Percentiles rank a stretch among this genome's conserved stretches.
Conservation (phyloP, 2,329 filamentous ascomycete species). For the Xylariaceae sp. region DNA sequence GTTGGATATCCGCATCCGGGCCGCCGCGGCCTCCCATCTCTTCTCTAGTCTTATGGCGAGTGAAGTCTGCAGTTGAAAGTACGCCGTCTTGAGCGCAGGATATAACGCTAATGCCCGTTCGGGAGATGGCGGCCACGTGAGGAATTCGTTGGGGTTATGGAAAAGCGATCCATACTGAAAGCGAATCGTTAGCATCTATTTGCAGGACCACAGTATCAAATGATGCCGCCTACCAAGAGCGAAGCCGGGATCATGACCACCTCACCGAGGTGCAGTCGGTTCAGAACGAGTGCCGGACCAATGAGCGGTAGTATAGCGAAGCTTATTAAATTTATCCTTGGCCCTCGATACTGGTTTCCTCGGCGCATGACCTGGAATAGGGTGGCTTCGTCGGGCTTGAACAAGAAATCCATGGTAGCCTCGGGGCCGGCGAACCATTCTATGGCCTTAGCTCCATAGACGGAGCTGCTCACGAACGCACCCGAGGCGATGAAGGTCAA, state of each 20-base stretch:
- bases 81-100: slow-evolving; percentile 47
- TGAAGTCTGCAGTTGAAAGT: slow-evolving; percentile 49
- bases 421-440: slow-evolving; percentile 56
- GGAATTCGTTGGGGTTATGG: slow-evolving; percentile 47
- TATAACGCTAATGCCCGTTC: slow-evolving; percentile 53
- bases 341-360: not conserved
- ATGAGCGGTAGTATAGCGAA: slow-evolving; percentile 60
- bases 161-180: slow-evolving; percentile 52
- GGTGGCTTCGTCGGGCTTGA: slow-evolving; percentile 17
- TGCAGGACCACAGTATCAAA: not conserved
- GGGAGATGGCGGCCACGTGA: slow-evolving; percentile 58
- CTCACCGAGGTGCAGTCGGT: slow-evolving; percentile 65
- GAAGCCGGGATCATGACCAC: slow-evolving; percentile 39
- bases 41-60: slow-evolving; percentile 51
- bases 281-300: slow-evolving; percentile 68
- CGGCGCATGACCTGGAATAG: slow-evolving; percentile 14
- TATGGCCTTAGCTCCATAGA: slow-evolving; percentile 56
- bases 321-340: slow-evolving; percentile 26
- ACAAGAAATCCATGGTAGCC: slow-evolving; percentile 46
- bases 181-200: slow-evolving; percentile 2
- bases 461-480: slow-evolving; percentile 53
- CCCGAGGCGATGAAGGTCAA: slow-evolving; percentile 60
- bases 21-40: slow-evolving; percentile 49
- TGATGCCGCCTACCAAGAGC: slow-evolving; percentile 29
- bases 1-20: not conserved